A percentile compares a stretch with the other conserved stretches of the same genome.
Conservation (phyloP, 352 stramenopile species). For the Globisporangium nunn region DNA sequence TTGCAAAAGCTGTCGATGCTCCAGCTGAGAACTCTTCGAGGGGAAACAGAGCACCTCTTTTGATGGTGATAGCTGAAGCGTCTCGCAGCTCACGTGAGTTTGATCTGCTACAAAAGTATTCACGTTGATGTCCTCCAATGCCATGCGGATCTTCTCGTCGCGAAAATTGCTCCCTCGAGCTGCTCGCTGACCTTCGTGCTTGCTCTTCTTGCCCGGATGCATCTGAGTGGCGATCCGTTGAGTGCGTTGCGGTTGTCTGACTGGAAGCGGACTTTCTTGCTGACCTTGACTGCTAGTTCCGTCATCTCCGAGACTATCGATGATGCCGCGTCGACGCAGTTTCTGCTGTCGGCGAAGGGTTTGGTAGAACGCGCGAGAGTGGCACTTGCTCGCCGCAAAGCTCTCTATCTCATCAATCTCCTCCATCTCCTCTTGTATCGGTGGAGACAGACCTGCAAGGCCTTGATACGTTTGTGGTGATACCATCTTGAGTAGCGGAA, state of each 20-base stretch:
- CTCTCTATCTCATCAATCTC: slow-evolving; percentile 37
- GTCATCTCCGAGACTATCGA: neutral
- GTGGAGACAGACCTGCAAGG: slow-evolving; percentile 31
- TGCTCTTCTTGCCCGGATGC: neutral
- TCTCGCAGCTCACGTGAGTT: neutral
- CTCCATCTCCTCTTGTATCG: slow-evolving; percentile 24
- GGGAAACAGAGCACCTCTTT: neutral
- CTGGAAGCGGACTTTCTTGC: neutral
- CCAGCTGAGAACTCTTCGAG: slow-evolving; percentile 1
- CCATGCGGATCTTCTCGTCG: slow-evolving; percentile 26
- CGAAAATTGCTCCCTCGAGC: slow-evolving; percentile 7
- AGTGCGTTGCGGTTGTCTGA: neutral
- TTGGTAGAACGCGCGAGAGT: slow-evolving; percentile 27
- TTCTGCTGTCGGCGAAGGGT: slow-evolving; percentile 17
- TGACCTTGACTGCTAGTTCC: neutral
- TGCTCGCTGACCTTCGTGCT: neutral
- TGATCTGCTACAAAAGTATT: neutral
- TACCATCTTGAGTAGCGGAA: slow-evolving; percentile 42
- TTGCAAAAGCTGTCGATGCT: slow-evolving; percentile 3
- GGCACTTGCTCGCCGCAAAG: slow-evolving; percentile 20
- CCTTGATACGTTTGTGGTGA: slow-evolving; percentile 36
- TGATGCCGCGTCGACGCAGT: neutral
- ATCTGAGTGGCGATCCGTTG: neutral
- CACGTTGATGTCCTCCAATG: slow-evolving; percentile 21
- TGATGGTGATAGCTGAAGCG: neutral